phyloP scores from a whole-genome alignment of 1,284 basidiomycete species.

The Lignosus rhinocerotis region DNA sequence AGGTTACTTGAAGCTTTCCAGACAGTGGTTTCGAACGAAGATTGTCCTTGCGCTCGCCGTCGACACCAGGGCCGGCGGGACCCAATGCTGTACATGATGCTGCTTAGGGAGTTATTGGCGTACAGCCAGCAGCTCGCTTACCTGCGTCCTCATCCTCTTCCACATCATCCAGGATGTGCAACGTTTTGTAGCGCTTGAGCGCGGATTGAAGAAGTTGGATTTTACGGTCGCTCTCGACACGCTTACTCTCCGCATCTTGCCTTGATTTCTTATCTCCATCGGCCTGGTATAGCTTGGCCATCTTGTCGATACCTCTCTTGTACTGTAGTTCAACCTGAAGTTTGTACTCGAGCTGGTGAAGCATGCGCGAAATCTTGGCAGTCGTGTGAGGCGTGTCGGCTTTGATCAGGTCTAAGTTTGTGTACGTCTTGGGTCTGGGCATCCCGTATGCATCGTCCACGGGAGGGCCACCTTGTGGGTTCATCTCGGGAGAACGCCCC shows the following conservation, averaged over 20 bases:
- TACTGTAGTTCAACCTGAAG: constrained; percentile 98
- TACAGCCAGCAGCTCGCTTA: constrained; percentile 31
- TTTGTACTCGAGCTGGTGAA: constrained; percentile 99
- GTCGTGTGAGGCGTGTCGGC: constrained; percentile 97
- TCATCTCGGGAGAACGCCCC: constrained; percentile 43
- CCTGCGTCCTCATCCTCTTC: constrained; percentile 71
- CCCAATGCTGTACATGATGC: constrained; percentile 9
- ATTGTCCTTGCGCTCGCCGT: constrained; percentile 89
- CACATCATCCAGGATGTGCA: constrained; percentile 91
- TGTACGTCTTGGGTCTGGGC: constrained; percentile 63
- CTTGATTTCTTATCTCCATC: constrained; percentile 95
- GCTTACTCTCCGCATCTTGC: constrained; percentile 91
- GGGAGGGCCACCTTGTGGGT: constrained; percentile 35
- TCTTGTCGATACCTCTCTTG: constrained; percentile 98
- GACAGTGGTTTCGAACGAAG: constrained; percentile 91
- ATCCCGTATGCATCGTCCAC: constrained; percentile 40
- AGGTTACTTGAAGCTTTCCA: constrained; percentile 88
- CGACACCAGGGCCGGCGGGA: constrained; percentile 54
- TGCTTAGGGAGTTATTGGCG: constrained; percentile 1
- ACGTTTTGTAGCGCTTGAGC: constrained; percentile 94
- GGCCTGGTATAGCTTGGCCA: constrained; percentile 92
- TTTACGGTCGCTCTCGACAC: constrained; percentile 94
- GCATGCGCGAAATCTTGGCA: constrained; percentile 96
- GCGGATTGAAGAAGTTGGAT: constrained; percentile 92
- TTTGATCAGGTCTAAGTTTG: constrained; percentile 91